phyloP scores from a whole-genome alignment of 2,329 filamentous ascomycete species.

The Diaporthe longicolla region DNA sequence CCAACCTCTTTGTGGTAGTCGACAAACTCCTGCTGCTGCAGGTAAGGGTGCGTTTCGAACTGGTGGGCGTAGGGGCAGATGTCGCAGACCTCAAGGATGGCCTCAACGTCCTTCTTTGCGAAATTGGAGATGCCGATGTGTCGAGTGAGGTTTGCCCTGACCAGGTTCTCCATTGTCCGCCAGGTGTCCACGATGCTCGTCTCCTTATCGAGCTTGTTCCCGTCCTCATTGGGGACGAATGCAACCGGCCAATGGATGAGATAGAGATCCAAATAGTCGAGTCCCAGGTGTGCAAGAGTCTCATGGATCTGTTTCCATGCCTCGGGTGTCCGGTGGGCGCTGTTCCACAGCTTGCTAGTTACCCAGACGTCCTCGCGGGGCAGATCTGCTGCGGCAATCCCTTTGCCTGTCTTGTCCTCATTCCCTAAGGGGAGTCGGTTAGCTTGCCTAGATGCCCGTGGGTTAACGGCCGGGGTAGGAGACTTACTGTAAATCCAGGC shows the following conservation, averaged over 20 bases:
- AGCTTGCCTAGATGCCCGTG: neutral
- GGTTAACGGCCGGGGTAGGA: too few species aligned
- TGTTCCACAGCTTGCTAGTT: conserved; percentile 58
- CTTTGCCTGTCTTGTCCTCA: conserved; percentile 63
- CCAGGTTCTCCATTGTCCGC: conserved; percentile 69
- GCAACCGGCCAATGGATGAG: conserved; percentile 68
- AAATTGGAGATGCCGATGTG: conserved; percentile 77
- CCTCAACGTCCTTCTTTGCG: conserved; percentile 55
- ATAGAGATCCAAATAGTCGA: conserved; percentile 67
- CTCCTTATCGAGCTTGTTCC: conserved; percentile 48
- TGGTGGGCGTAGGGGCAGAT: conserved; percentile 71
- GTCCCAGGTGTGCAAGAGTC: conserved; percentile 62
- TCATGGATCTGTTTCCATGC: conserved; percentile 62
- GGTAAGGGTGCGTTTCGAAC: conserved; percentile 67
- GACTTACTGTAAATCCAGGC: conserved; percentile 42
- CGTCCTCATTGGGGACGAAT: conserved; percentile 50
- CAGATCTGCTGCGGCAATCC: conserved; percentile 62
- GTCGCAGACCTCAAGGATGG: conserved; percentile 57
- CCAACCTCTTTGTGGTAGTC: conserved; percentile 59
- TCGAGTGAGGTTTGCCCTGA: conserved; percentile 65
- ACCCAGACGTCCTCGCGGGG: conserved; percentile 68
- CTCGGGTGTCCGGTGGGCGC: conserved; percentile 49
- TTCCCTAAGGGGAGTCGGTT: conserved; percentile 49
- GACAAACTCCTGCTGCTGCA: conserved; percentile 64
- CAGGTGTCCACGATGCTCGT: conserved; percentile 62